phyloP scores from a whole-genome alignment of 2,329 filamentous ascomycete species.

The Orbilia ellipsospora region DNA sequence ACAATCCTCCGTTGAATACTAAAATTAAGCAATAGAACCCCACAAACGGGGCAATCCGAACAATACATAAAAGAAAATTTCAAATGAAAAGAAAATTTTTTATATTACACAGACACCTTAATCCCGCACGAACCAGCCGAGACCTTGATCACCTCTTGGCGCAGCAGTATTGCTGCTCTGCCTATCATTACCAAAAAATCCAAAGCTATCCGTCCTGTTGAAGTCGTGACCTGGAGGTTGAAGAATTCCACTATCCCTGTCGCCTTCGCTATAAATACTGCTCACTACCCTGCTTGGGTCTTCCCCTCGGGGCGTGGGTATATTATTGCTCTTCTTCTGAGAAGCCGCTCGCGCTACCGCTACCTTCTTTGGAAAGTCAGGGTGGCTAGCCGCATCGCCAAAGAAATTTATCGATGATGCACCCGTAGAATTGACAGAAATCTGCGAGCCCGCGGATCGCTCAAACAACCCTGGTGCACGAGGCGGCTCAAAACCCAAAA shows the following conservation, averaged over 20 bases:
- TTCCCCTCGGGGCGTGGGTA: no score
- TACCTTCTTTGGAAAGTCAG: slow-evolving; percentile 52
- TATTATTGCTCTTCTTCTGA: slow-evolving; percentile 4
- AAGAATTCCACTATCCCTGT: slow-evolving; percentile 23
- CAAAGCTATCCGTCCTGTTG: slow-evolving; percentile 50
- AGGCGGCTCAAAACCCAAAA: slow-evolving; percentile 50
- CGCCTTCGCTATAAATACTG: slow-evolving; percentile 44
- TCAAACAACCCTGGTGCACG: slow-evolving; percentile 49
- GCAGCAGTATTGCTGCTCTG: slow-evolving; percentile 27
- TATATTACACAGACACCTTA: slow-evolving; percentile 40
- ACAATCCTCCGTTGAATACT: slow-evolving; percentile 22
- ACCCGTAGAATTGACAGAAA: slow-evolving; percentile 47
- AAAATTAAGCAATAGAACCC: slow-evolving; percentile 9
- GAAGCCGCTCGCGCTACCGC: slow-evolving; percentile 22
- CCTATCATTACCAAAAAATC: slow-evolving; percentile 52
- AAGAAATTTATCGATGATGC: slow-evolving; percentile 55
- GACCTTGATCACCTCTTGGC: slow-evolving; percentile 48
- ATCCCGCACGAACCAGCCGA: slow-evolving; percentile 53
- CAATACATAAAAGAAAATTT: slow-evolving; percentile 12
- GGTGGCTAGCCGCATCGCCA: slow-evolving; percentile 49
- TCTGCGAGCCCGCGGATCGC: slow-evolving; percentile 45
- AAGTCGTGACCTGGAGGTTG: slow-evolving; percentile 30
- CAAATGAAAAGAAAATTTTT: slow-evolving; percentile 1
- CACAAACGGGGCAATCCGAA: slow-evolving; percentile 1
- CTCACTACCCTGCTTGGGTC: slow-evolving; percentile 26